Conservation (phyloP, 192 early-diverging fungal genomes). For the Lunasporangiospora selenospora region DNA sequence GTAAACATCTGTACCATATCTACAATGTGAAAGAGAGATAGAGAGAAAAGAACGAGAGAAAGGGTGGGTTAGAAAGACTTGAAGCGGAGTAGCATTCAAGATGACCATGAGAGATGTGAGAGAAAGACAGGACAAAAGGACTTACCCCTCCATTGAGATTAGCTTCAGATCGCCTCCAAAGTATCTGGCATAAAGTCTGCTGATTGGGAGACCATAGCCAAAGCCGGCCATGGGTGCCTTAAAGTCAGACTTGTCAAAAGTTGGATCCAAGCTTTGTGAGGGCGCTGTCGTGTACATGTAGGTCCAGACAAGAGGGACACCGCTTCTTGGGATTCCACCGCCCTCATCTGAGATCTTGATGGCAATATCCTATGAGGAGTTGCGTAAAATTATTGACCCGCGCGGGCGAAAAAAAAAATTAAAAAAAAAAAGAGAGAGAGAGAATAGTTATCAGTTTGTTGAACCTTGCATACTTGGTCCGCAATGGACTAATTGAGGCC, state of each 20-base stretch:
- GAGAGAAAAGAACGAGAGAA: neutral
- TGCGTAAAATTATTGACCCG: conserved; percentile 35
- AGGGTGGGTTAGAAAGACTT: no score
- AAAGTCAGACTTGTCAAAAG: conserved; percentile 77
- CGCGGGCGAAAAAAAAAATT: conserved; percentile 1
- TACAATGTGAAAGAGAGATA: conserved; percentile 16
- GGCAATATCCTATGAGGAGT: conserved; percentile 92
- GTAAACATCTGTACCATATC: conserved; percentile 94
- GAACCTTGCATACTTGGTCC: neutral
- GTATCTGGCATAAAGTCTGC: conserved; percentile 90
- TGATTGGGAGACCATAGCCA: conserved; percentile 96
- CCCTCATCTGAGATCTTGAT: conserved; percentile 98
- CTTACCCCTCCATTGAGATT: conserved; percentile 93
- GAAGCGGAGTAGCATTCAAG: no score
- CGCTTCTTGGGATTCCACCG: conserved; percentile 89
- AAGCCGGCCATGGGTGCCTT: conserved; percentile 87
- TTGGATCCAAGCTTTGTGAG: conserved; percentile 72
- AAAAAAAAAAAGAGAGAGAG: conserved; percentile 7
- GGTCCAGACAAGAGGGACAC: conserved; percentile 91
- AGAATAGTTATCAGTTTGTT: no score
- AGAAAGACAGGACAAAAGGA: no score
- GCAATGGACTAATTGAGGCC: conserved; percentile 23
- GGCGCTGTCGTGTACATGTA: conserved; percentile 91
- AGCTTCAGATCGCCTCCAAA: conserved; percentile 96
- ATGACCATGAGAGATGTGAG: no score